Base-by-base conservation (phyloP, 2,329 filamentous ascomycete species). In the Fusarium nurragi region DNA sequence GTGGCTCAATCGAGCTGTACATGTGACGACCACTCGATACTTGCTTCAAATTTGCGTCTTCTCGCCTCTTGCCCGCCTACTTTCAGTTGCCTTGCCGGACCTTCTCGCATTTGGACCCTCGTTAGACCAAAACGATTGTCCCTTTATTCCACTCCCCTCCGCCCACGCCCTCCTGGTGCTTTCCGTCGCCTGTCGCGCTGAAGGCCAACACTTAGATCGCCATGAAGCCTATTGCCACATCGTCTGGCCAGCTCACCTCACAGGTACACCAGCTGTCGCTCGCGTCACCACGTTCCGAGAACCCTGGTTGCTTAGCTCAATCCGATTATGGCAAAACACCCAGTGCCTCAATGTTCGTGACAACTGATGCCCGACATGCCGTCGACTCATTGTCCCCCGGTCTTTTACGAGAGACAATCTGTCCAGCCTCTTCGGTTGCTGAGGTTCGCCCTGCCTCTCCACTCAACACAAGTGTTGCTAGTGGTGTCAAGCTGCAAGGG, bases 211-310 rank as follows among this genome's bases (percentile, higher is more conserved):
- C 36, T 49, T 50, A 51, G 48, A 71, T 67, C 65, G 41, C 55
- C 60, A 67, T 67, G 64, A 54, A 71, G 53, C 55, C 66, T 69
- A 59, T 70, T 65, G 65, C 65, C 67, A 71, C 73, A 69, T 64
- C 69, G 56, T 59, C 71, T 47, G 70, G 72, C 67, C 75, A 74
- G 58, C 71, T 74, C 72, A 72, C 74, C 71, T 68, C 67, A 67
- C 71, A 75, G 74, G 72, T 73, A 73, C 71, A 70, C 67, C 71
- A 73, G 67, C 69, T 76, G 64, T 70, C 71, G 52, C 71, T 74
- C 49, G 52, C 54, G 38, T 70, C 64, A 63, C 54, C 60, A 56
- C 45, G 10, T 39, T 40, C 46, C 38, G 51, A 59, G 40, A 48
- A 47, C 43, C 59, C 68, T 39, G 53, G 54, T 45, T 59, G 49